These are phyloP conservation scores for Alternaria postmessia DNA, from an alignment of 2,329 filamentous ascomycete genomes.

Conservation along the genomic window DNA sequence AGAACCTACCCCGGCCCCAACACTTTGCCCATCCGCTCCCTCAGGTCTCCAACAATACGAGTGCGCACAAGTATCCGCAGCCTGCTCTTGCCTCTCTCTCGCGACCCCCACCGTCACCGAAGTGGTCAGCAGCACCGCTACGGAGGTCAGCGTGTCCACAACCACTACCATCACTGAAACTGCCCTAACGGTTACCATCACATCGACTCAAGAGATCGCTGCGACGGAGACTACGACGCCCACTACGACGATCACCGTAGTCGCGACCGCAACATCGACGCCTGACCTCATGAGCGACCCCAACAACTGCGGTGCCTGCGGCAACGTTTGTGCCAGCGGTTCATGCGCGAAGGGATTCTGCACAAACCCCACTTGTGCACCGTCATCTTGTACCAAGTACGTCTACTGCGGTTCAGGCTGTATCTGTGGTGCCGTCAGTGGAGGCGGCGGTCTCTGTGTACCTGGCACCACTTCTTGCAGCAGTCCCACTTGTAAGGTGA, in stretches of 20 bases:
- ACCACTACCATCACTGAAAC: background rate
- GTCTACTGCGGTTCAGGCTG: background rate
- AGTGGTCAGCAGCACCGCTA: background rate
- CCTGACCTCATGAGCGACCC: background rate
- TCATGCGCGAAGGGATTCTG: background rate
- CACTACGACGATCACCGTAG: background rate
- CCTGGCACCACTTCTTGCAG: background rate
- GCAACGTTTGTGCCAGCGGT: background rate
- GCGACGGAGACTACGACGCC: background rate
- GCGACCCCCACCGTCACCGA: background rate
- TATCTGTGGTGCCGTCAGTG: background rate
- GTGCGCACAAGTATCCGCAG: background rate
- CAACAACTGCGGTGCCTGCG: slow-evolving; percentile 6
- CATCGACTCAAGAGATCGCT: background rate
- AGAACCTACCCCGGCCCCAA: background rate
- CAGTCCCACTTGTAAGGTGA: background rate
- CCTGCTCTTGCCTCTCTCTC: slow-evolving; percentile 1
- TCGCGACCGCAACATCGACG: background rate
- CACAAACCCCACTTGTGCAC: background rate
- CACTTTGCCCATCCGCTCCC: slow-evolving; percentile 1
- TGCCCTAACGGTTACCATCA: background rate
- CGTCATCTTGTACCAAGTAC: background rate
- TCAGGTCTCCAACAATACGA: background rate
- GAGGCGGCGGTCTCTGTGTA: background rate
- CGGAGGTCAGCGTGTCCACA: background rate